Evolutionary conservation across 345 rosid species (phyloP).

Genomic region (Arabis alpina): DNA sequence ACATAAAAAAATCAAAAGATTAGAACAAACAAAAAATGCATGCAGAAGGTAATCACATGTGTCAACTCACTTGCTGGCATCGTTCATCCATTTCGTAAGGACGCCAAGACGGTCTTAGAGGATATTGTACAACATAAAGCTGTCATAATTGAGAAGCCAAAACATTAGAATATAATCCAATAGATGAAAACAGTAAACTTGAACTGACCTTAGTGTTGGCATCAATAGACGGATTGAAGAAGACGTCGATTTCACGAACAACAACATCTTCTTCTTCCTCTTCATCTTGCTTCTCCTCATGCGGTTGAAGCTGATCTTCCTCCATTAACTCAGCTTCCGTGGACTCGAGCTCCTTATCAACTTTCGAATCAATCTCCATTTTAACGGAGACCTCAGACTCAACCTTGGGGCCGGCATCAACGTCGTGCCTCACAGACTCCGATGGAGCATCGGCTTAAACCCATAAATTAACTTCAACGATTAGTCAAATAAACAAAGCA

Average conservation of each 20-base stretch:
- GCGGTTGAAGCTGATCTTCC: too few species aligned
- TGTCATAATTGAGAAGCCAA: conserved; percentile 40
- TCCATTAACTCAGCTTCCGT: conserved; percentile 42
- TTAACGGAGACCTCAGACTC: conserved; percentile 45
- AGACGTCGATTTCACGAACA: conserved; percentile 91
- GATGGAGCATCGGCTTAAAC: too few species aligned
- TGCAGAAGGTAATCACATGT: background rate
- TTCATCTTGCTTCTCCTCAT: conserved; percentile 46
- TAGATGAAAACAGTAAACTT: background rate
- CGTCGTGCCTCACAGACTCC: conserved; percentile 41
- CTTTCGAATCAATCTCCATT: conserved; percentile 58
- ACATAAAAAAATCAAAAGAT: conserved; percentile 17
- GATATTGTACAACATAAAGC: conserved; percentile 89
- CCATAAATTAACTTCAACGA: conserved; percentile 53
- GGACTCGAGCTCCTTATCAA: conserved; percentile 37
- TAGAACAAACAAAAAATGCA: background rate
- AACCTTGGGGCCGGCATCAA: conserved; percentile 42
- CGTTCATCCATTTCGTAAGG: conserved; percentile 85
- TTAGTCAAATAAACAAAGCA: background rate
- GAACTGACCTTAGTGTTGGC: conserved; percentile 55
- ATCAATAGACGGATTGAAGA: conserved; percentile 61
- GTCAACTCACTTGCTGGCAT: conserved; percentile 65
- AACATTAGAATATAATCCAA: background rate
- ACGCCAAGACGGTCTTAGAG: conserved; percentile 83
- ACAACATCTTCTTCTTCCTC: conserved; percentile 64